Conservation (phyloP, 129 eudicot species). For the Heracleum sosnowskyi region DNA sequence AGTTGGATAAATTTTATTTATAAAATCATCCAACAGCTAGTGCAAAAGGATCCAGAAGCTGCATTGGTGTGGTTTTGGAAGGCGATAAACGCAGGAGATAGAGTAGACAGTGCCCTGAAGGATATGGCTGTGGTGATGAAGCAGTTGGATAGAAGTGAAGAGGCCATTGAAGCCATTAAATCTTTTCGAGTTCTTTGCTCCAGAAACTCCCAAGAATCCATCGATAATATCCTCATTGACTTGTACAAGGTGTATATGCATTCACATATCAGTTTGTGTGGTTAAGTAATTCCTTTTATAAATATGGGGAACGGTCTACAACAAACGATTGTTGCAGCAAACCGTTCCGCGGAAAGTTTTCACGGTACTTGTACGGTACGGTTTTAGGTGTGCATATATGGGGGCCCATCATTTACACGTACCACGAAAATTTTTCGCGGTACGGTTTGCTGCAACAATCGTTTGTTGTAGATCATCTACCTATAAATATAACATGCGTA, state of each 20-base stretch:
- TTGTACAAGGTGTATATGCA: constrained; percentile 56
- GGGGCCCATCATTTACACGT: too few species aligned
- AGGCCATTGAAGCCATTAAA: constrained; percentile 91
- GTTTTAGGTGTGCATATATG: too few species aligned
- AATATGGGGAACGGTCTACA: too few species aligned
- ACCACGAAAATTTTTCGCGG: too few species aligned
- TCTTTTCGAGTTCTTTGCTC: constrained; percentile 81
- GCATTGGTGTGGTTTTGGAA: constrained; percentile 96
- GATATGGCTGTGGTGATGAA: constrained; percentile 99
- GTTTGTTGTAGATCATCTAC: too few species aligned
- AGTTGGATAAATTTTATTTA: not conserved
- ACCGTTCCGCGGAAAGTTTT: too few species aligned
- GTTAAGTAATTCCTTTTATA: too few species aligned
- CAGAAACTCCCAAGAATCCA: constrained; percentile 75
- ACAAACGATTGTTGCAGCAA: too few species aligned
- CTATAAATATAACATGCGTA: too few species aligned
- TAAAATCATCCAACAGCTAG: constrained; percentile 29
- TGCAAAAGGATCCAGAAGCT: constrained; percentile 76
- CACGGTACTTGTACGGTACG: too few species aligned
- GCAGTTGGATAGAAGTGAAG: constrained; percentile 84
- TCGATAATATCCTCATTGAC: constrained; percentile 88
- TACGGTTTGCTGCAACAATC: too few species aligned
- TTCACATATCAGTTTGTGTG: too few species aligned
- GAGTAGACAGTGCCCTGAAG: constrained; percentile 94
- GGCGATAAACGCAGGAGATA: constrained; percentile 92